Base-by-base conservation (phyloP, 495 filamentous ascomycete species). In the Penicillium parvum region DNA sequence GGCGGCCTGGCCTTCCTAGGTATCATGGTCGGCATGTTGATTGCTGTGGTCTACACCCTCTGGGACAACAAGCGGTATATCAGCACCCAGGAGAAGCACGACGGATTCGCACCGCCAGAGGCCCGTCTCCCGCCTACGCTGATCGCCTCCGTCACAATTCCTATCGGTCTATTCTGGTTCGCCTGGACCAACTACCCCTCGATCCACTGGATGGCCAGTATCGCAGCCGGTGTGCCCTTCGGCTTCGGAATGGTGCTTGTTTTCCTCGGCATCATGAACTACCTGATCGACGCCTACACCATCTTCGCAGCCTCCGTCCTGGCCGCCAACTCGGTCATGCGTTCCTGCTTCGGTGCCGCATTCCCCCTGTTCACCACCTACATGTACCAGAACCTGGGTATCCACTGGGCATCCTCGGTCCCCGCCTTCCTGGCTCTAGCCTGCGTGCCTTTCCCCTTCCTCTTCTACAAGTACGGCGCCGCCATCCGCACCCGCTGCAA, bases 361-460 rank as follows among this genome's bases (percentile, higher is more conserved):
- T 92, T 95, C 69, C 88, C 88, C 2, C 71, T 95, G 0, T 92
- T 95, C 71, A 91, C 87, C 3, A 78, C 75, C 0, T 71, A 84
- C 43, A 86, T 92, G 83, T 92, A 87, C 60, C 23, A 69, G 5
- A 71, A 80, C 55, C 75, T 95, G 1, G 86, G 87, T 43, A 81
- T 85, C 45, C 84, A 90, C 69, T 90, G 86, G 88, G 88, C 85
- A 3, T 83, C 77, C 12, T 78, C 76, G 1, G 74, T 94, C 34
- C 85, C 86, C 1, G 88, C 85, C 1, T 90, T 91, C 67, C 65
- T 92, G 5, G 79, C 84, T 3, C 64, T 91, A 11, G 75, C 71
- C 14, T 90, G 86, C 58, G 70, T 89, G 33, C 88, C 88, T 0
- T 86, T 88, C 61, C 87, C 86, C 7, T 84, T 85, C 66, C 61